Conservation (phyloP, 148 eudicot species). For the Rhododendron mucronatum region DNA sequence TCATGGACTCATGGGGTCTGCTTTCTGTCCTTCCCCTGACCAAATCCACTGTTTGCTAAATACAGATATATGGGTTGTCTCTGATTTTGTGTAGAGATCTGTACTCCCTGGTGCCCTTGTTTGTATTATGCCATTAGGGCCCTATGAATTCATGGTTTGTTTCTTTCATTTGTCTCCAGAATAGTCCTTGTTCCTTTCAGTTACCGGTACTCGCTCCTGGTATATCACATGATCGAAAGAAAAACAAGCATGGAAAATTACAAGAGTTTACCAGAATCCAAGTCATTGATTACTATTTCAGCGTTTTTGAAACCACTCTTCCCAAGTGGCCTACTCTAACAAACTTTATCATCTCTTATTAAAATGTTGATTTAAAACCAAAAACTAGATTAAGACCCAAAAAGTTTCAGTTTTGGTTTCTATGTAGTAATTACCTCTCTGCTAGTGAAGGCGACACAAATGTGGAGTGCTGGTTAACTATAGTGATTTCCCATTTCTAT, state of each 20-base stretch:
- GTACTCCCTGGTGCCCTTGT: not conserved
- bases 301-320: no score
- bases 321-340: not conserved
- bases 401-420: not conserved
- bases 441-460: not conserved
- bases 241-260: not conserved
- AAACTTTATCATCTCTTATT: not conserved
- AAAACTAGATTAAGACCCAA: not conserved
- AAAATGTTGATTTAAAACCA: not conserved
- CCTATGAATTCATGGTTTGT: not conserved
- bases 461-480: not conserved
- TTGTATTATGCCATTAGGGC: not conserved
- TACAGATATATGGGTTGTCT: not conserved
- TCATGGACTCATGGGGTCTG: not conserved
- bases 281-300: not conserved
- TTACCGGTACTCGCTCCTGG: not conserved
- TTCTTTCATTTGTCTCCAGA: not conserved
- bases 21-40: not conserved
- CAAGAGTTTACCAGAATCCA: not conserved
- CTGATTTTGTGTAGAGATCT: not conserved
- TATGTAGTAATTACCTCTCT: not conserved
- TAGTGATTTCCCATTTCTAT: not conserved
- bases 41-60: not conserved
- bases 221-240: not conserved
- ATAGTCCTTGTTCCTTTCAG: not conserved